phyloP scores from a whole-genome alignment of 164 flowering plant species.

The Protea cynaroides region DNA sequence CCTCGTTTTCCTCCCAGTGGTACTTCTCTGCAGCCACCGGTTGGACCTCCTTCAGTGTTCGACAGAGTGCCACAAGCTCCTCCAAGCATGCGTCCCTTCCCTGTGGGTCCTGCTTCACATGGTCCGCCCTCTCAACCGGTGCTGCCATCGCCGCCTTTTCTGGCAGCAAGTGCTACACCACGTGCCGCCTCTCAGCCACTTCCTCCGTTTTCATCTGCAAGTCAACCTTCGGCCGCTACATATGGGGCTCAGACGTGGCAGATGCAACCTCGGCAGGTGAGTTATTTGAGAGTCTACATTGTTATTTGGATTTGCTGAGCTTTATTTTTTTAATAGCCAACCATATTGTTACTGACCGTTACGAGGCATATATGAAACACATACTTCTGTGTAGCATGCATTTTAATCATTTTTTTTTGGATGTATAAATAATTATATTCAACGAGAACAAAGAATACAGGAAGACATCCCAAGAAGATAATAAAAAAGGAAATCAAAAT shows the following conservation, averaged over 20 bases:
- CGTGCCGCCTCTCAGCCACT: slow-evolving; percentile 12
- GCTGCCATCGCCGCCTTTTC: no score
- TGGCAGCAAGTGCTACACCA: slow-evolving; percentile 7
- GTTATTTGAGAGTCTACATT: background rate
- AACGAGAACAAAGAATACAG: no score
- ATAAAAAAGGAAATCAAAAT: no score
- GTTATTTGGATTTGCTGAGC: no score
- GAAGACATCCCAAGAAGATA: no score
- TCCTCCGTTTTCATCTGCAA: slow-evolving; percentile 17
- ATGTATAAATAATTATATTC: no score
- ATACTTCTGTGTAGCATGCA: no score
- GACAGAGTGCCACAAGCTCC: slow-evolving; percentile 12
- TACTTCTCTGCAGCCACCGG: slow-evolving; percentile 29
- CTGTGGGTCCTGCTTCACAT: slow-evolving; percentile 18
- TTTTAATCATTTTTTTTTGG: no score
- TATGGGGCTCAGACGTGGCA: slow-evolving; percentile 32
- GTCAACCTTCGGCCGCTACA: slow-evolving; percentile 22
- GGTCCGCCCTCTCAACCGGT: slow-evolving; percentile 1
- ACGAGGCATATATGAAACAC: no score
- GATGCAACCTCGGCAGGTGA: slow-evolving; percentile 49
- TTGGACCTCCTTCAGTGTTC: slow-evolving; percentile 39
- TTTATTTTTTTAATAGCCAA: no score
- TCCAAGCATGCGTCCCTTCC: slow-evolving; percentile 12
- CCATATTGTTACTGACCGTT: no score
- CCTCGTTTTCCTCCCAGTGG: slow-evolving; percentile 39